Evolutionary conservation across 2,329 filamentous ascomycete genomes (phyloP), one percentile per base, ranked within the genome.

Genomic region (Fusarium ambrosium): DNA sequence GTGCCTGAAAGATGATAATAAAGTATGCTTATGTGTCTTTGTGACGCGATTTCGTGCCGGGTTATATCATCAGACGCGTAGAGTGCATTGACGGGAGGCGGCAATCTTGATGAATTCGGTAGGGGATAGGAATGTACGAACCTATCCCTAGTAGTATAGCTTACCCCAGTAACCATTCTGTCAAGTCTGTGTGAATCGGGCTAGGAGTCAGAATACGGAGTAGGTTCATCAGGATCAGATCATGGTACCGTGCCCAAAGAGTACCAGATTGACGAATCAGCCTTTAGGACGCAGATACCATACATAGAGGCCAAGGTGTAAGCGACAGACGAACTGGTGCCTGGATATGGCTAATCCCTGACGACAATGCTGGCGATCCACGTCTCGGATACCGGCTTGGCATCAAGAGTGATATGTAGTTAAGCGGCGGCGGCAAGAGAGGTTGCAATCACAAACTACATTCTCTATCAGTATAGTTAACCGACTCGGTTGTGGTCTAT

Each of bases 381-480:
- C 10, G 48, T 53, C 48, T 53, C 48, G 18, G 27, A 51, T 32
- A n/a, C 45, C 5, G 48, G 48, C 48, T 53, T 53, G 48, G 48
- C 48, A 32, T 53, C 11, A n/a, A n/a, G 27, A n/a, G 48, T 32
- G 48, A 53, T 27, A 34, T 34, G 32, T 34, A 53, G 27, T 32
- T 53, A 32, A 53, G 27, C 48, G 48, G 32, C 27, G 48, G 27
- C 48, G 48, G 48, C 27, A 32, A 53, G 48, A 13, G 32, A 53
- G 18, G 10, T 32, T 29, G 14, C 27, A 32, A n/a, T 53, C 48
- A 53, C 48, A 53, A 32, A n/a, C 27, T 53, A 20, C 48, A 32
- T 53, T 29, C 48, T 53, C 27, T 53, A 48, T 48, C 43, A 11
- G 22, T 48, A 51, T 53, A 32, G 48, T 3, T 53, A 32, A 32